phyloP scores from a whole-genome alignment of 345 rosid genomes.

The Pseudoturritis turrita region DNA sequence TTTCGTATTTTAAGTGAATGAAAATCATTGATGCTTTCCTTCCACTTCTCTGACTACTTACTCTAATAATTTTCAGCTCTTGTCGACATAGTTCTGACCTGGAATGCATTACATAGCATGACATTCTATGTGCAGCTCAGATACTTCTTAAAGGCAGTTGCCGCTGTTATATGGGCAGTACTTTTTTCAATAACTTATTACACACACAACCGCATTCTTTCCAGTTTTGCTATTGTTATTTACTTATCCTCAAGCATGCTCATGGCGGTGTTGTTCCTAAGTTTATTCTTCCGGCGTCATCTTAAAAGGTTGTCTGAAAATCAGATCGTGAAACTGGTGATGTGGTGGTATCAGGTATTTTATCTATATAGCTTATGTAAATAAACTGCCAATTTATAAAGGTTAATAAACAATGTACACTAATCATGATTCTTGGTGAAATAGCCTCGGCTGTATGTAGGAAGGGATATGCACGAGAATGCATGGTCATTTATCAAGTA shows the following conservation, averaged over 20 bases:
- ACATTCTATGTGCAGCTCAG: conserved; percentile 43
- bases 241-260: conserved; percentile 52
- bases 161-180: conserved; percentile 48
- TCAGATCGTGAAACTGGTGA: conserved; percentile 43
- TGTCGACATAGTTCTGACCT: conserved; percentile 45
- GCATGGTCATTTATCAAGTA: conserved; percentile 48
- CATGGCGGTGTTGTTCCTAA: conserved; percentile 38
- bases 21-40: neutral
- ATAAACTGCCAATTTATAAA: neutral
- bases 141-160: conserved; percentile 43
- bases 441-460: conserved; percentile 51
- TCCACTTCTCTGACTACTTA: neutral
- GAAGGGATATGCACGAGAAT: conserved; percentile 66
- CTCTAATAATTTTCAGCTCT: conserved; percentile 35
- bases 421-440: conserved; percentile 20
- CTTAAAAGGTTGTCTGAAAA: conserved; percentile 43
- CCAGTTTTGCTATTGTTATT: conserved; percentile 5
- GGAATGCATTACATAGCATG: conserved; percentile 49
- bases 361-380: neutral
- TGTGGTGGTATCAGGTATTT: conserved; percentile 71
- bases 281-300: conserved; percentile 44
- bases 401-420: neutral
- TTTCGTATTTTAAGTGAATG: neutral
- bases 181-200: conserved; percentile 41
- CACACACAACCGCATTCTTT: conserved; percentile 40